phyloP scores from a whole-genome alignment of 352 stramenopile species.

The Phytophthora quininea region DNA sequence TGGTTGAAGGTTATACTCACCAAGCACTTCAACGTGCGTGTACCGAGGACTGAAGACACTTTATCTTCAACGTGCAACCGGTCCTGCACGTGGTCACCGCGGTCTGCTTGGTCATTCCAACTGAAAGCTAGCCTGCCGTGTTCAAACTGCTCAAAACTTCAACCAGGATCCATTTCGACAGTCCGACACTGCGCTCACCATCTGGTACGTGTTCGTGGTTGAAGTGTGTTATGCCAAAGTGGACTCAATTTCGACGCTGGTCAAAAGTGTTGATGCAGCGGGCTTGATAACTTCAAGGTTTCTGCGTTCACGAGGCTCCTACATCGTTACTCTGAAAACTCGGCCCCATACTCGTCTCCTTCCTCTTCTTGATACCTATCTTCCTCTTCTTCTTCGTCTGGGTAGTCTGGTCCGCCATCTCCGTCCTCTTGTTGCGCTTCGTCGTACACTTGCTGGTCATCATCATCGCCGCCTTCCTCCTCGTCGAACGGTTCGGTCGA shows the following conservation, averaged over 20 bases:
- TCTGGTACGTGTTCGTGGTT: no score
- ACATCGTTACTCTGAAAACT: slow-evolving; percentile 2
- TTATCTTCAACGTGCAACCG: slow-evolving; percentile 1
- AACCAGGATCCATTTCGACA: slow-evolving; percentile 15
- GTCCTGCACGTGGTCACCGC: not conserved
- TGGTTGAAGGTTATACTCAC: not conserved
- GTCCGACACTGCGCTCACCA: not conserved
- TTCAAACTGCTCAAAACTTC: slow-evolving; percentile 14
- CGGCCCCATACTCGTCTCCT: slow-evolving; percentile 12
- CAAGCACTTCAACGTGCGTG: not conserved
- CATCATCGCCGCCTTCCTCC: slow-evolving; percentile 17
- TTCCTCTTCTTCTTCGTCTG: slow-evolving; percentile 26
- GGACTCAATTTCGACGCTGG: no score
- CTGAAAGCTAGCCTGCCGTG: not conserved
- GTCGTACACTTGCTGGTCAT: slow-evolving; percentile 25
- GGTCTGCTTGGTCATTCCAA: not conserved
- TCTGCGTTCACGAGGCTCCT: not conserved
- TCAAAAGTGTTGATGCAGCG: no score
- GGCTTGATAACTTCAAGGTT: no score
- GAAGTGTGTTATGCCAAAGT: no score
- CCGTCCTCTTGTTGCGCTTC: slow-evolving; percentile 28
- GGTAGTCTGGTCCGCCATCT: slow-evolving; percentile 16
- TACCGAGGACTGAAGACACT: not conserved
- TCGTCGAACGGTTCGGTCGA: slow-evolving; percentile 22
- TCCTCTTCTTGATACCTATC: slow-evolving; percentile 19